phyloP scores from a whole-genome alignment of 352 stramenopile genomes.

The Pythium brachiatum region DNA sequence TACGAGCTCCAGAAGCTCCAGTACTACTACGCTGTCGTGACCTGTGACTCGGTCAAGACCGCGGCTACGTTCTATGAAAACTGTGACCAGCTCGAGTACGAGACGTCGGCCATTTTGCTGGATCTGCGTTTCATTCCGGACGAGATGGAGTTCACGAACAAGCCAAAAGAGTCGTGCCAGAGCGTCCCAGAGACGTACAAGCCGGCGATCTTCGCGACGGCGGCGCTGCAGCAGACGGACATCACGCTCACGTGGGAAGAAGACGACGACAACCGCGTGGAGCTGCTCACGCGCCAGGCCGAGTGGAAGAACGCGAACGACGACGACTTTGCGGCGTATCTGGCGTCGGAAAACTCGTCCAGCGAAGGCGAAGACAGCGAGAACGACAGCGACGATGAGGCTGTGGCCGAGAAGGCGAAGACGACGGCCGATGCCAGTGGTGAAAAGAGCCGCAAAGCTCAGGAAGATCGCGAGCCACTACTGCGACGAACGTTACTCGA shows the following conservation, averaged over 20 bases:
- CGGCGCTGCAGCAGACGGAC: conserved; percentile 90
- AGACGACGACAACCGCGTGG: conserved; percentile 89
- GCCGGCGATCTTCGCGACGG: conserved; percentile 93
- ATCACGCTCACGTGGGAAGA: conserved; percentile 96
- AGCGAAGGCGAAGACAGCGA: conserved; percentile 53
- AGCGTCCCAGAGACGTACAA: conserved; percentile 92
- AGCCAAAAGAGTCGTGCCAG: conserved; percentile 83
- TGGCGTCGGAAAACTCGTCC: conserved; percentile 84
- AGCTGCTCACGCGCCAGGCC: conserved; percentile 68
- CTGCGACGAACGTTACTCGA: conserved; percentile 92
- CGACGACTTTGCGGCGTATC: conserved; percentile 93
- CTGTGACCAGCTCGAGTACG: conserved; percentile 97
- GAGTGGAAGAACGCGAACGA: conserved; percentile 88
- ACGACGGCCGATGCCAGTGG: neutral
- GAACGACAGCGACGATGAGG: conserved; percentile 42
- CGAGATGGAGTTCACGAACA: conserved; percentile 85
- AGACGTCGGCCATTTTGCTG: conserved; percentile 93
- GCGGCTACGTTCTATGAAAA: conserved; percentile 93
- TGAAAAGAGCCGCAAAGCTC: conserved; percentile 50
- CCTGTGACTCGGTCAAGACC: conserved; percentile 90
- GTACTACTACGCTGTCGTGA: conserved; percentile 98
- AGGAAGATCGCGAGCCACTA: conserved; percentile 81
- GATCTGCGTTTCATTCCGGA: conserved; percentile 95
- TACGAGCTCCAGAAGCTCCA: conserved; percentile 98
- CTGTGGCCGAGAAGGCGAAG: conserved; percentile 20